phyloP scores from a whole-genome alignment of 306 rosid species.

The Corylus avellana region DNA sequence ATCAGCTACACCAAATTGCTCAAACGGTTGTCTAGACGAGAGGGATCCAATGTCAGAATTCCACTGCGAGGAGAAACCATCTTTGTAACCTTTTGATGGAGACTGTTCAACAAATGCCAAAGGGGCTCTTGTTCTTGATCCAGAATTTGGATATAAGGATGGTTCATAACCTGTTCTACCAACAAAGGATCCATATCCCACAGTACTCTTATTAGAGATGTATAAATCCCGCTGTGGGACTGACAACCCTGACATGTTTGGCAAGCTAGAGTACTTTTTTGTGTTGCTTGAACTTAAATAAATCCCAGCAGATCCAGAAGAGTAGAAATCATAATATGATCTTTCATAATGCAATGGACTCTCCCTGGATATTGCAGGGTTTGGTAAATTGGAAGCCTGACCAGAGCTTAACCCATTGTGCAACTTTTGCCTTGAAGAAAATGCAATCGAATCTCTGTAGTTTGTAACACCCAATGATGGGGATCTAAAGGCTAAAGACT shows the following conservation, averaged over 20 bases:
- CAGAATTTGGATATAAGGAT: constrained; percentile 45
- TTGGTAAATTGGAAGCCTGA: constrained; percentile 63
- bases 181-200: constrained; percentile 54
- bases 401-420: constrained; percentile 61
- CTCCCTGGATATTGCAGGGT: constrained; percentile 49
- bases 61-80: constrained; percentile 55
- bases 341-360: constrained; percentile 59
- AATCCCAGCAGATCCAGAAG: constrained; percentile 55
- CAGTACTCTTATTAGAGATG: constrained; percentile 47
- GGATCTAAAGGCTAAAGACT: constrained; percentile 44
- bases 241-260: constrained; percentile 60
- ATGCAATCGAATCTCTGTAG: constrained; percentile 62
- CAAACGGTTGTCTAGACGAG: constrained; percentile 91
- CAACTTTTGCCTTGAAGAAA: constrained; percentile 60
- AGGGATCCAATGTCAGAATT: constrained; percentile 69
- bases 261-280: constrained; percentile 88
- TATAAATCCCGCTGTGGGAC: constrained; percentile 56
- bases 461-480: constrained; percentile 49
- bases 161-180: constrained; percentile 44
- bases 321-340: constrained; percentile 43
- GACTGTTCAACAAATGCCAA: constrained; percentile 77
- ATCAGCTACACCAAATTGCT: constrained; percentile 80
- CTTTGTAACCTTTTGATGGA: constrained; percentile 54
- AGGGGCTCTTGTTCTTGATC: constrained; percentile 54
- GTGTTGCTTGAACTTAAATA: constrained; percentile 50